phyloP scores from a whole-genome alignment of 345 rosid genomes.

The Gossypium australe region DNA sequence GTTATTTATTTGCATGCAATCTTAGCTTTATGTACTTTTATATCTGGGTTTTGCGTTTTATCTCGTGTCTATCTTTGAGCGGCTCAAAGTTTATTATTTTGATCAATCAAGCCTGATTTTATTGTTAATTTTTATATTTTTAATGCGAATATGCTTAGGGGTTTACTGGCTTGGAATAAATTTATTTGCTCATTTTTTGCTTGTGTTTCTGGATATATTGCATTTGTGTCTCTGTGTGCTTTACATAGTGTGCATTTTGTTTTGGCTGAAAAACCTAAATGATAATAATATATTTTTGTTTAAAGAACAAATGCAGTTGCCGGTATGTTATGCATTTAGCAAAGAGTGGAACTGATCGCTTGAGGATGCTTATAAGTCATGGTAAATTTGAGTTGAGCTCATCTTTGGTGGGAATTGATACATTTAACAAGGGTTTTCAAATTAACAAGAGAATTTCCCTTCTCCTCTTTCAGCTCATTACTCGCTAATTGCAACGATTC shows the following conservation, averaged over 20 bases:
- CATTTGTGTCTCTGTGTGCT: background rate
- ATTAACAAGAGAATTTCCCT: background rate
- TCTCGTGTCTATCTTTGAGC: background rate
- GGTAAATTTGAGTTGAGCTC: background rate
- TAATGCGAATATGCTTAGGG: background rate
- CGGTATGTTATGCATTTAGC: background rate
- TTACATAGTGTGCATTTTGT: background rate
- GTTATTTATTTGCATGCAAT: background rate
- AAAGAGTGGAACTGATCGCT: background rate
- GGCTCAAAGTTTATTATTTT: background rate
- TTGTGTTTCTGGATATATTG: background rate
- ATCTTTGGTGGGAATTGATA: background rate
- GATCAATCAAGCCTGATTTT: conserved; percentile 4
- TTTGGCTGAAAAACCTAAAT: background rate
- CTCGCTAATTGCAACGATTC: background rate
- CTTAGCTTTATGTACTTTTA: background rate
- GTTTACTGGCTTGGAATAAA: background rate
- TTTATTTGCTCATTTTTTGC: background rate
- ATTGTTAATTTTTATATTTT: background rate
- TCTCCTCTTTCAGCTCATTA: background rate
- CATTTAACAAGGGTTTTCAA: background rate
- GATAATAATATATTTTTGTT: background rate
- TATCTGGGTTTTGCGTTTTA: background rate
- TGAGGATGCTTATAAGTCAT: background rate
- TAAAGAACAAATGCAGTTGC: background rate